Conservation (phyloP, 1,284 basidiomycete genomes). For the Tilletia indica region DNA sequence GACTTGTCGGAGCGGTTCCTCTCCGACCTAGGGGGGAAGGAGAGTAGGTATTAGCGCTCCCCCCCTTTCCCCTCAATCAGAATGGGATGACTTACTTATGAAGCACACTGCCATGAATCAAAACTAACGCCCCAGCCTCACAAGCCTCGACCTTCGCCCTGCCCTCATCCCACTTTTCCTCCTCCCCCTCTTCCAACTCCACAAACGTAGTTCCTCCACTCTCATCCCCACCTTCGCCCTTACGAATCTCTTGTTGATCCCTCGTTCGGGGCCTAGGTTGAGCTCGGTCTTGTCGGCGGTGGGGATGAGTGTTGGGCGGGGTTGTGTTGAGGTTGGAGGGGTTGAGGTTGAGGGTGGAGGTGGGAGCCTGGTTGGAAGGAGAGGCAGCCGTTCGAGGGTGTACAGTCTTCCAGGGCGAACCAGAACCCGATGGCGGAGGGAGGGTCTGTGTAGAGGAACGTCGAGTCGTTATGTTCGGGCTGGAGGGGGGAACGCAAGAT, state of each 20-base stretch:
- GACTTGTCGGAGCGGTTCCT: constrained; percentile 4
- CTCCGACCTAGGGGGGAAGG: neutral
- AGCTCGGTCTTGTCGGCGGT: constrained; percentile 17
- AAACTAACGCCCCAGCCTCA: constrained; percentile 38
- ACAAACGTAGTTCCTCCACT: constrained; percentile 35
- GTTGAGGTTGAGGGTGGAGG: constrained; percentile 21
- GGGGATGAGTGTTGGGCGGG: constrained; percentile 18
- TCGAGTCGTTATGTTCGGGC: constrained; percentile 62
- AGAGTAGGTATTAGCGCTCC: neutral
- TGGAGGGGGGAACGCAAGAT: neutral
- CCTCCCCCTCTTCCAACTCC: constrained; percentile 27
- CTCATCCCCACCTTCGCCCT: constrained; percentile 26
- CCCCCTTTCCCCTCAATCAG: neutral
- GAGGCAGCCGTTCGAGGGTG: constrained; percentile 40
- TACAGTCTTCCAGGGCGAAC: constrained; percentile 78
- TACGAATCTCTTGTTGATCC: constrained; percentile 45
- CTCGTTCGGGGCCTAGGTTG: constrained; percentile 30
- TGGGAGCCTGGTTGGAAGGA: constrained; percentile 43
- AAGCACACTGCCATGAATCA: constrained; percentile 47
- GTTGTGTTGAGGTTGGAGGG: neutral
- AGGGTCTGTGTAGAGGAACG: constrained; percentile 77
- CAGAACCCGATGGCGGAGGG: constrained; percentile 89
- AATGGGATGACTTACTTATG: constrained; percentile 40
- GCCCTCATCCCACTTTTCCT: constrained; percentile 31
- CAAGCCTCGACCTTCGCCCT: constrained; percentile 22